Evolutionary conservation across 495 filamentous ascomycete species (phyloP).

Genomic region (Lasiosphaeriaceae sp.): DNA sequence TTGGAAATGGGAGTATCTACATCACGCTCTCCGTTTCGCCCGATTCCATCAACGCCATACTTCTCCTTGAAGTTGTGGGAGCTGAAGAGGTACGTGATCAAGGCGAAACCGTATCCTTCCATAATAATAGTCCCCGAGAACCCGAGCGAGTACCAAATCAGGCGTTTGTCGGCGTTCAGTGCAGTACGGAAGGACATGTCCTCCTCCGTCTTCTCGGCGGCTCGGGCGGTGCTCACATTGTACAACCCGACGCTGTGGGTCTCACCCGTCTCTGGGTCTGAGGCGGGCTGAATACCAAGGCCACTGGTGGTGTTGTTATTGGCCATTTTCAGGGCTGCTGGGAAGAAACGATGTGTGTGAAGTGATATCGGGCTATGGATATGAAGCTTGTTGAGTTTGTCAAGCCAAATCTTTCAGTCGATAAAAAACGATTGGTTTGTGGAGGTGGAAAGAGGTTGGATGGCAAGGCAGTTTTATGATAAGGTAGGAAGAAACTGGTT

Average conservation of each 20-base stretch:
- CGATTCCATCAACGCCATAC: conserved; percentile 43
- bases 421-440: too few species aligned
- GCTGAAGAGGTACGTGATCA: conserved; percentile 40
- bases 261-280: background rate
- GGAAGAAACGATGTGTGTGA: too few species aligned
- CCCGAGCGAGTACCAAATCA: conserved; percentile 26
- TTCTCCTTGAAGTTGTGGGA: conserved; percentile 51
- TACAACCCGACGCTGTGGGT: conserved; percentile 3
- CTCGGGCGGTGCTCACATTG: conserved; percentile 15
- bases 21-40: conserved; percentile 14
- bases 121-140: conserved; percentile 32
- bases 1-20: background rate
- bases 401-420: too few species aligned
- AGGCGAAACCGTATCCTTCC: conserved; percentile 34
- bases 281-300: background rate
- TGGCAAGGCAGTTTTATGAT: too few species aligned
- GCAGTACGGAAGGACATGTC: conserved; percentile 22
- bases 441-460: too few species aligned
- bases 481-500: too few species aligned
- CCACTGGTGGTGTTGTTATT: background rate
- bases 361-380: too few species aligned
- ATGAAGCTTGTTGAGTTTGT: too few species aligned
- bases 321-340: too few species aligned
- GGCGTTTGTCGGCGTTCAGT: conserved; percentile 14
- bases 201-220: conserved; percentile 11